Evolutionary conservation across 306 rosid species (phyloP), one percentile per base, ranked within the genome.

Genomic region (Calophaca sinica): DNA sequence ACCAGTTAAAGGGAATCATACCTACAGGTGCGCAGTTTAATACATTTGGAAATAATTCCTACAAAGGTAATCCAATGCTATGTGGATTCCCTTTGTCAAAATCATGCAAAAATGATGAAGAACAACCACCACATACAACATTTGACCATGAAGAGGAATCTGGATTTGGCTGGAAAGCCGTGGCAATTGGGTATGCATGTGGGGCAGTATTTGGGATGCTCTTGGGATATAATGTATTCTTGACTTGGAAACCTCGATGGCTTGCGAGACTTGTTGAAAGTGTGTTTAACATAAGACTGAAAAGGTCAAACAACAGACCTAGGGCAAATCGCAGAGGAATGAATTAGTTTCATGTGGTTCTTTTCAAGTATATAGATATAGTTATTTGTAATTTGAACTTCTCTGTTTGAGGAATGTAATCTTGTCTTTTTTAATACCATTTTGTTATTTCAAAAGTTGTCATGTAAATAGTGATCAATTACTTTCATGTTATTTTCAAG

Each of bases 1-100:
- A 85, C 62, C 32, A 59, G 3, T 50, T 85, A 0, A 68, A 5
- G 5, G 84, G 86, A 14, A 14, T 5, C 1, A 81, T 85, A 14
- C 88, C 86, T 3, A 49, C 13, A 10, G 80, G 88, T 2, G 14
- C 11, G 15, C 86, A 85, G 4, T 85, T 85, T n/a, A 29, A 62
- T 15, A 79, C 86, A 28, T 81, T 79, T 50, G 29, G 1, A 3
- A 71, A 33, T 1, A 59, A 15, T 8, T 85, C 86, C 0, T 85
- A 74, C 2, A 5, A 2, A 1, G 84, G 82, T 15, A 81, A 85
- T 26, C 12, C 2, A 0, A 68, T 44, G 20, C 51, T 85, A 2
- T 81, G 79, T 13, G 86, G 86, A 15, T 10, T 20, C 32, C 88
- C 86, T 3, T 29, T 85, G 35, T 60, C 79, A 29, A 55, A 44